phyloP scores from a whole-genome alignment of 1,284 basidiomycete genomes.

The Cutaneotrichosporon cutaneum region DNA sequence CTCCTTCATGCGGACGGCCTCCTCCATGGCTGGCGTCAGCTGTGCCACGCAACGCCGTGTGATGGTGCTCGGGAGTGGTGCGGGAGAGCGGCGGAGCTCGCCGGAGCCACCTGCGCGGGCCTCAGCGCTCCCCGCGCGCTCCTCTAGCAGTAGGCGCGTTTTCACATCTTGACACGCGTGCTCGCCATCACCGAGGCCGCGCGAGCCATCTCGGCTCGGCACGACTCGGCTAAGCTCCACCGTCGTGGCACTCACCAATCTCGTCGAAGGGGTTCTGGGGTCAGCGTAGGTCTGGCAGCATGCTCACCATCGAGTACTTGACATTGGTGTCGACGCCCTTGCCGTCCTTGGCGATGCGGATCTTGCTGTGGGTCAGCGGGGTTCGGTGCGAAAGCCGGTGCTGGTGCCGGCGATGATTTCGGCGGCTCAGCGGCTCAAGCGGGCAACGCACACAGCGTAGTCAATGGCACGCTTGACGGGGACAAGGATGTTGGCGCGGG shows the following conservation, averaged over 20 bases:
- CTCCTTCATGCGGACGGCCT: conserved; percentile 90
- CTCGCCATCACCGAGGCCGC: conserved; percentile 3
- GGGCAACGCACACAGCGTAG: conserved; percentile 40
- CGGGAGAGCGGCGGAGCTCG: not conserved
- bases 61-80: not conserved
- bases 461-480: conserved; percentile 77
- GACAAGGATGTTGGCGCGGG: conserved; percentile 82
- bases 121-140: not conserved
- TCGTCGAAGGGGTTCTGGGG: conserved; percentile 91
- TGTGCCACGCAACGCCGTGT: no score
- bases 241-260: conserved; percentile 66
- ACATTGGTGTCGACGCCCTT: conserved; percentile 91
- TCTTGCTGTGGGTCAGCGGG: conserved; percentile 66
- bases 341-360: conserved; percentile 86
- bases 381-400: not conserved
- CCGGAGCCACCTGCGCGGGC: not conserved
- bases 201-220: conserved; percentile 15
- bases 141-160: not conserved
- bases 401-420: not conserved
- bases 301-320: conserved; percentile 91
- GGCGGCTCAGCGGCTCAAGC: not conserved
- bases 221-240: conserved; percentile 14
- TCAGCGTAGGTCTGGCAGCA: conserved; percentile 9
- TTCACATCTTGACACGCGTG: not conserved
- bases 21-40: conserved; percentile 76